Percentiles rank a stretch among this genome's conserved stretches.
Evolutionary conservation across 2,329 filamentous ascomycete species (phyloP).

Genomic region (Pseudogymnoascus sp.): DNA sequence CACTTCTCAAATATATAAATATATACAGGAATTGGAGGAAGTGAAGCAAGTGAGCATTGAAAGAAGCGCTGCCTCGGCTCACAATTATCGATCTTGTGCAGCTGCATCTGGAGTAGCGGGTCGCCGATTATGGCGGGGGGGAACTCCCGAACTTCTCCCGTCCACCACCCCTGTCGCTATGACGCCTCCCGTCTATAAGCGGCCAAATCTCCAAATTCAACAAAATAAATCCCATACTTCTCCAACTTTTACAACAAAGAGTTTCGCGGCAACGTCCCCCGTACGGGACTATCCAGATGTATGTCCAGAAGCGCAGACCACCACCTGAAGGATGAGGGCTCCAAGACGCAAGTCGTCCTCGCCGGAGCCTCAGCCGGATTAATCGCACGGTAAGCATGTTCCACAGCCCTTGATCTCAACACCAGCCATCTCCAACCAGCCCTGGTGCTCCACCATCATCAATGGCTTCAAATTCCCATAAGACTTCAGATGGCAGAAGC

Average conservation of each 20-base stretch:
- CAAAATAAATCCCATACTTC: neutral
- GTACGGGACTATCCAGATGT: constrained; percentile 36
- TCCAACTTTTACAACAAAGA: constrained; percentile 1
- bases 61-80: constrained; percentile 4
- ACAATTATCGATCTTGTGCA: neutral
- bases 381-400: constrained; percentile 61
- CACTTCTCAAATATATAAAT: neutral
- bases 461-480: neutral
- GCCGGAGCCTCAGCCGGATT: constrained; percentile 70
- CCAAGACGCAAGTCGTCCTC: constrained; percentile 55
- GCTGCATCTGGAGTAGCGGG: constrained; percentile 4
- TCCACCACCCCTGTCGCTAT: constrained; percentile 6
- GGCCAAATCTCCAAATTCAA: constrained; percentile 8
- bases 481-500: constrained; percentile 11
- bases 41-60: neutral
- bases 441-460: neutral
- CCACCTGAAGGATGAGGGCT: constrained; percentile 65
- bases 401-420: neutral
- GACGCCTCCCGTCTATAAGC: constrained; percentile 5
- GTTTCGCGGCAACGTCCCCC: neutral
- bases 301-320: constrained; percentile 53
- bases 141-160: constrained; percentile 8
- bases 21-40: neutral
- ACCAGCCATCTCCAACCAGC: neutral
- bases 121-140: constrained; percentile 2